phyloP scores from a whole-genome alignment of 2,329 filamentous ascomycete species.

The Fusarium metavorans region DNA sequence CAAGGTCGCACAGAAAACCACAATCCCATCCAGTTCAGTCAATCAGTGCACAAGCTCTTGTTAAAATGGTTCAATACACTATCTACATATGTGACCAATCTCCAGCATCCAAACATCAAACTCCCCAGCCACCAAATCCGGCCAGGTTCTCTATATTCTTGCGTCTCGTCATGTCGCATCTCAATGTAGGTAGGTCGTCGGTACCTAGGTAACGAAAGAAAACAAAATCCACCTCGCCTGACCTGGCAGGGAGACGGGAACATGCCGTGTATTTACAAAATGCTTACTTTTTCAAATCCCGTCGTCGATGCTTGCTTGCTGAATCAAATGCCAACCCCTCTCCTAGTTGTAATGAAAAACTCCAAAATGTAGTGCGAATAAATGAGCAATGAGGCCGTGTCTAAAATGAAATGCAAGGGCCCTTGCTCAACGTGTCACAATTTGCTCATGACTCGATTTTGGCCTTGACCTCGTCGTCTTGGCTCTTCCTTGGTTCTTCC shows the following conservation, averaged over 20 bases:
- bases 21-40: not conserved
- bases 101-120: conserved; percentile 23
- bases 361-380: conserved; percentile 8
- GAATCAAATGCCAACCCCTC: conserved; percentile 17
- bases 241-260: conserved; percentile 27
- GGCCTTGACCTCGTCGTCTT: conserved; percentile 6
- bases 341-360: conserved; percentile 1
- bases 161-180: conserved; percentile 30
- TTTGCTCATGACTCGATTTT: conserved; percentile 18
- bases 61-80: conserved; percentile 29
- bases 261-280: conserved; percentile 35
- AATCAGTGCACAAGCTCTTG: not conserved
- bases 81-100: conserved; percentile 32
- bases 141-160: conserved; percentile 26
- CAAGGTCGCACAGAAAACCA: not conserved
- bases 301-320: conserved; percentile 6
- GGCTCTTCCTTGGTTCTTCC: conserved; percentile 18
- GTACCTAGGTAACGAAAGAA: conserved; percentile 7
- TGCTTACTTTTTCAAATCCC: conserved; percentile 20
- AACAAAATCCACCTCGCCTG: conserved; percentile 16
- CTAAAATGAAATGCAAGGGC: not conserved
- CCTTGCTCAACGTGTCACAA: not conserved
- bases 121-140: conserved; percentile 18
- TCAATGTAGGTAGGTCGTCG: conserved; percentile 16
- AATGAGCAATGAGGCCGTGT: conserved; percentile 1